Conservation (phyloP, 2,329 filamentous ascomycete genomes). For the Colletotrichum sojae region DNA sequence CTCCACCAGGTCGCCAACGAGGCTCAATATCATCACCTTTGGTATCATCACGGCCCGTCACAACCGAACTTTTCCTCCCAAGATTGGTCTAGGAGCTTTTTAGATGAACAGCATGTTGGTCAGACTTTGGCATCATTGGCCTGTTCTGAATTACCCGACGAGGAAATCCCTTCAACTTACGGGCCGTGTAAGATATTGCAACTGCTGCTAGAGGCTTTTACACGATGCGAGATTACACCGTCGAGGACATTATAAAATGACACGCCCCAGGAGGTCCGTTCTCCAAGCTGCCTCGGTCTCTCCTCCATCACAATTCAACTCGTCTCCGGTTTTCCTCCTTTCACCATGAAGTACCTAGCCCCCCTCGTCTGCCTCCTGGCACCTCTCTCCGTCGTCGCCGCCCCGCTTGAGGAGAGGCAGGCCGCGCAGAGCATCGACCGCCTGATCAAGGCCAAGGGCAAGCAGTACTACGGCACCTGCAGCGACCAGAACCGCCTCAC, state of each 20-base stretch:
- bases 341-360: conserved; percentile 44
- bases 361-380: conserved; percentile 52
- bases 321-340: neutral
- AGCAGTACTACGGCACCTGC: conserved; percentile 74
- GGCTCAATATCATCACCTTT: neutral
- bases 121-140: neutral
- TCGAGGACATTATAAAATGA: neutral
- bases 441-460: conserved; percentile 73
- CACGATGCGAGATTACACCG: neutral
- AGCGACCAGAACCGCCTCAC: conserved; percentile 68
- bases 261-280: neutral
- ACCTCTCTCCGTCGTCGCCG: conserved; percentile 54
- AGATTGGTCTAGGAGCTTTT: neutral
- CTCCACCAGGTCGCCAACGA: neutral
- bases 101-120: neutral
- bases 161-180: conserved; percentile 5
- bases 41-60: conserved; percentile 3
- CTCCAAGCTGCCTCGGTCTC: neutral
- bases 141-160: conserved; percentile 8
- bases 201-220: neutral
- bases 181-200: neutral
- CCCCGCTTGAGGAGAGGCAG: conserved; percentile 54
- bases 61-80: neutral
- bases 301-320: neutral
- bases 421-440: conserved; percentile 65